Evolutionary conservation across 2,329 filamentous ascomycete genomes (phyloP).

Genomic region (Aspergillus glaucus): DNA sequence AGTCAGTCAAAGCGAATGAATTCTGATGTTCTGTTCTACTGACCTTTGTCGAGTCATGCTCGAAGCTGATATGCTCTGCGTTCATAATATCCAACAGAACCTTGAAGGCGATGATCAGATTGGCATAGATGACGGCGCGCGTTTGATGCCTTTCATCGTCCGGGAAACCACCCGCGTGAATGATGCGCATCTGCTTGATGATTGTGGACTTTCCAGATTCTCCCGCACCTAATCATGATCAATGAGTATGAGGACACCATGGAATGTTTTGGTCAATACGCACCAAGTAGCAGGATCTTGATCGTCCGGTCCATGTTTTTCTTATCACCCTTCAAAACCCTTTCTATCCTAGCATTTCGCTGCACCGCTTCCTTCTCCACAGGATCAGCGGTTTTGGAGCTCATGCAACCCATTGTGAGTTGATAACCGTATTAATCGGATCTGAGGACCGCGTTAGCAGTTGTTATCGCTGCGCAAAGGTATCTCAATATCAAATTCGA

Average conservation of each 20-base stretch:
- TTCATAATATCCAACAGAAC: slow-evolving; percentile 87
- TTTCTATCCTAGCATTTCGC: slow-evolving; percentile 67
- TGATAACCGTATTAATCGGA: slow-evolving; percentile 5
- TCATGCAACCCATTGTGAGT: slow-evolving; percentile 40
- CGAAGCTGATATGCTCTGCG: slow-evolving; percentile 72
- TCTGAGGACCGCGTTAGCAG: neutral
- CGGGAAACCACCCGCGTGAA: slow-evolving; percentile 87
- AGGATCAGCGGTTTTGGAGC: slow-evolving; percentile 34
- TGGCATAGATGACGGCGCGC: slow-evolving; percentile 92
- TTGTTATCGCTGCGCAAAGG: neutral
- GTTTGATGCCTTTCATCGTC: slow-evolving; percentile 86
- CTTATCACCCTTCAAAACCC: slow-evolving; percentile 76
- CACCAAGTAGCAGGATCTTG: slow-evolving; percentile 89
- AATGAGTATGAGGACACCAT: neutral
- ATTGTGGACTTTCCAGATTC: slow-evolving; percentile 96
- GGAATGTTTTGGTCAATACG: slow-evolving; percentile 21
- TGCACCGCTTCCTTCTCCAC: slow-evolving; percentile 37
- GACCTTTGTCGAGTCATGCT: slow-evolving; percentile 73
- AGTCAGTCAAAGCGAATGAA: slow-evolving; percentile 6
- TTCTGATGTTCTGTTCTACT: slow-evolving; percentile 22
- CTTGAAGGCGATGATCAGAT: slow-evolving; percentile 86
- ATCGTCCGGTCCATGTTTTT: slow-evolving; percentile 81
- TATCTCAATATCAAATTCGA: neutral
- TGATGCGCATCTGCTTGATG: slow-evolving; percentile 98
- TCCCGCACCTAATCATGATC: slow-evolving; percentile 64